These are phyloP conservation scores for Kluyveromyces marxianus DNA, from an alignment of 1,139 yeast genomes.

Conservation along the genomic window DNA sequence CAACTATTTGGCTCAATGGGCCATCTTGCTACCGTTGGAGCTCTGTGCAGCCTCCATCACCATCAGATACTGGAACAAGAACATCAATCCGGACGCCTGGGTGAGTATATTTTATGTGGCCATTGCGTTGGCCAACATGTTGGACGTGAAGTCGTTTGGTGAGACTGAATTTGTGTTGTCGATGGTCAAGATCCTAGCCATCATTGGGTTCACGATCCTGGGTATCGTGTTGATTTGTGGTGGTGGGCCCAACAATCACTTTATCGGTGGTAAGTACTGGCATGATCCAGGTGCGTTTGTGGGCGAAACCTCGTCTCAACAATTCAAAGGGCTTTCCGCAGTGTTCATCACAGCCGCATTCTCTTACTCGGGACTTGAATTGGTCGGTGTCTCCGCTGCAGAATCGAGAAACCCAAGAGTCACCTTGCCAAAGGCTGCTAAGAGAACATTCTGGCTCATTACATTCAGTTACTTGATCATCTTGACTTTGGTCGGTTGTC, in stretches of 20 bases:
- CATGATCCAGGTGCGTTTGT: conserved; percentile 62
- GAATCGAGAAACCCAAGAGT: conserved; percentile 74
- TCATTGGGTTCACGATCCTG: conserved; percentile 59
- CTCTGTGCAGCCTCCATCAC: conserved; percentile 66
- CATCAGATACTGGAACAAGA: conserved; percentile 55
- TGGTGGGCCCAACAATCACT: conserved; percentile 57
- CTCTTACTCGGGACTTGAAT: conserved; percentile 52
- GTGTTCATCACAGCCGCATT: conserved; percentile 51
- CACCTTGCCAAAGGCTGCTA: conserved; percentile 62
- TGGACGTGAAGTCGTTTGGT: conserved; percentile 59
- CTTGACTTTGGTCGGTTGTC: conserved; percentile 53
- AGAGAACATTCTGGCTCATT: conserved; percentile 75
- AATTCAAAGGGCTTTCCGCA: conserved; percentile 49
- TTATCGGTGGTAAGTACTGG: conserved; percentile 56
- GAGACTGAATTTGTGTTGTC: conserved; percentile 61
- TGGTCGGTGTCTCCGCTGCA: conserved; percentile 81
- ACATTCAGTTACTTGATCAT: conserved; percentile 56
- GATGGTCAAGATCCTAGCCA: conserved; percentile 51
- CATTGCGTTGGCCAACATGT: conserved; percentile 48
- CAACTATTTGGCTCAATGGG: conserved; percentile 66
- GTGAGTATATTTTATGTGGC: conserved; percentile 54
- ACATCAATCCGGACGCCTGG: conserved; percentile 58
- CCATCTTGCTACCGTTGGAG: conserved; percentile 60
- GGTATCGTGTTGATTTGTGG: conserved; percentile 67
- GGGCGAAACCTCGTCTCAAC: conserved; percentile 33